Conservation (phyloP, 1,284 basidiomycete species). For the Singerocomus inundabilis region DNA sequence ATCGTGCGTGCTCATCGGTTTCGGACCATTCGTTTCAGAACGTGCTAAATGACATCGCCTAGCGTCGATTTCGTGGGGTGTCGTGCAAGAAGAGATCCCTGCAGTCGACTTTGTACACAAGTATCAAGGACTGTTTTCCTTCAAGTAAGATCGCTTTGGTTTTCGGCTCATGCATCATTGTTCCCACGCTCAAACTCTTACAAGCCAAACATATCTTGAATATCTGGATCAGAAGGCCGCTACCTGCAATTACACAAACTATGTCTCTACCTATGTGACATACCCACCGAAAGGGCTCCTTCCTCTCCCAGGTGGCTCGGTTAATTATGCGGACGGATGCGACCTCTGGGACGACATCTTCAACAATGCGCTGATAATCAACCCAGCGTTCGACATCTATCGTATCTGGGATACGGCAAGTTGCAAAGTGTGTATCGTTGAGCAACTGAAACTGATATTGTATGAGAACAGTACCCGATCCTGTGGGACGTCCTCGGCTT, state of each 20-base stretch:
- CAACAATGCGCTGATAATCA: constrained; percentile 54
- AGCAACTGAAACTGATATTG: constrained; percentile 1
- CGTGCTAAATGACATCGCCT: background rate
- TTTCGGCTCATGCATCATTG: background rate
- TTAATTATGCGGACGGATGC: constrained; percentile 48
- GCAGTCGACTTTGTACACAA: constrained; percentile 71
- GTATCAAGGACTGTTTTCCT: constrained; percentile 63
- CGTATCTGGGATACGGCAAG: constrained; percentile 66
- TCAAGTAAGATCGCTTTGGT: constrained; percentile 49
- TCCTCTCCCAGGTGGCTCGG: constrained; percentile 56
- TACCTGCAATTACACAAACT: constrained; percentile 62
- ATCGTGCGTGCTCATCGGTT: constrained; percentile 48
- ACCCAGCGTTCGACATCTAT: constrained; percentile 77
- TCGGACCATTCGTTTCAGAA: background rate
- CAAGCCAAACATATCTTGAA: constrained; percentile 61
- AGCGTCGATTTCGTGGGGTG: constrained; percentile 58
- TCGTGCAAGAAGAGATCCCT: constrained; percentile 65
- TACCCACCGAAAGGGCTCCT: constrained; percentile 61
- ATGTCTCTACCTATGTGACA: constrained; percentile 58
- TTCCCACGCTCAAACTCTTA: background rate
- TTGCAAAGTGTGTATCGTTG: background rate
- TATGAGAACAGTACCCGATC: constrained; percentile 46
- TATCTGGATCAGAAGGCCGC: constrained; percentile 53
- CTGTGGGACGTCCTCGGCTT: constrained; percentile 78
- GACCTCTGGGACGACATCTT: constrained; percentile 68